Percentiles rank a stretch among this genome's conserved stretches.
phyloP scores from a whole-genome alignment of 352 stramenopile species.

The Pythium chondricola region DNA sequence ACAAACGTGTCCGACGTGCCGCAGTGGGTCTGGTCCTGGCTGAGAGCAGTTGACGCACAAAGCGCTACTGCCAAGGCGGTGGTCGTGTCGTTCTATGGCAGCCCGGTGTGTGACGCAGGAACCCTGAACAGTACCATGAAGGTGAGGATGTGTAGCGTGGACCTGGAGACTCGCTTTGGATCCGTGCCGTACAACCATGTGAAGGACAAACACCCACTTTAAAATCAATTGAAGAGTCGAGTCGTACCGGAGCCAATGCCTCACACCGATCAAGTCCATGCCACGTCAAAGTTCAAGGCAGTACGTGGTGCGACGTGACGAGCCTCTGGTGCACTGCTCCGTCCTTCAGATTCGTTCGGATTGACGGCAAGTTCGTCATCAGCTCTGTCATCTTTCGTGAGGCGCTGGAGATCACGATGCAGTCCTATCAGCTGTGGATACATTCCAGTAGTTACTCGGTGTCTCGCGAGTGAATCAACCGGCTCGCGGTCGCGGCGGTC shows the following conservation, averaged over 20 bases:
- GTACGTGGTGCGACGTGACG: no score
- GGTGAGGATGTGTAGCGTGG: no score
- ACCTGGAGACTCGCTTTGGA: no score
- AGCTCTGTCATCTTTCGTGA: conserved; percentile 2
- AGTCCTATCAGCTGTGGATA: conserved; percentile 7
- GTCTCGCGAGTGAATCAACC: conserved; percentile 12
- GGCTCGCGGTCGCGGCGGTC: conserved; percentile 5
- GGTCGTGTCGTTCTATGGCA: conserved; percentile 7
- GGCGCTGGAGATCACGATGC: conserved; percentile 2
- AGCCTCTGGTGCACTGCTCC: no score
- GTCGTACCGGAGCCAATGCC: no score
- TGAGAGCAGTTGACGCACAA: conserved; percentile 1
- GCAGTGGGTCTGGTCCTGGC: conserved; percentile 1
- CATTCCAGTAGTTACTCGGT: conserved; percentile 7
- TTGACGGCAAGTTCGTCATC: conserved; percentile 7
- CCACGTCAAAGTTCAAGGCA: no score
- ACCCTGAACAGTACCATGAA: no score
- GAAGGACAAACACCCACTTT: no score
- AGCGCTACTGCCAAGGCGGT: background rate
- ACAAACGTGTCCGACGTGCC: conserved; percentile 4
- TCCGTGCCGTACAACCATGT: no score
- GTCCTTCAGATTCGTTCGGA: conserved; percentile 6
- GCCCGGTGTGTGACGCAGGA: conserved; percentile 4
- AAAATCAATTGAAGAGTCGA: no score
- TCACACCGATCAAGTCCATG: no score